Evolutionary conservation across 192 early-diverging fungal species (phyloP).

Genomic region (Gaertneriomyces sp.): DNA sequence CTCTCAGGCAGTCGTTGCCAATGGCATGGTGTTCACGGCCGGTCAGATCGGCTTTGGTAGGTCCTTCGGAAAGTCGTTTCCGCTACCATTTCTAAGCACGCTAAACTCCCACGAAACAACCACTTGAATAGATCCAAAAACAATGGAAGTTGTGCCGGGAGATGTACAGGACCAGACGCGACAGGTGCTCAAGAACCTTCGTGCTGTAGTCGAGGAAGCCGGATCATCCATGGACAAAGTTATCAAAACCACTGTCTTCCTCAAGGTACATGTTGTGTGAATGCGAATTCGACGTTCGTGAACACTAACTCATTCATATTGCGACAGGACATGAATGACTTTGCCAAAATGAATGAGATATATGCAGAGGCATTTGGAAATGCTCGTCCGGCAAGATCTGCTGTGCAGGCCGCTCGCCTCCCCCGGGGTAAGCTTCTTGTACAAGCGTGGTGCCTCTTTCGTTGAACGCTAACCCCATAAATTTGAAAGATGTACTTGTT

Average conservation of each 20-base stretch:
- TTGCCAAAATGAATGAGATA: conserved; percentile 82
- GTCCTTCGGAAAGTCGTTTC: neutral
- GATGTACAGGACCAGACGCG: conserved; percentile 71
- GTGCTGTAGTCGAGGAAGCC: conserved; percentile 77
- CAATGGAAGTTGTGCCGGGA: conserved; percentile 67
- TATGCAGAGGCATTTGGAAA: conserved; percentile 68
- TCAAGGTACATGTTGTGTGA: conserved; percentile 52
- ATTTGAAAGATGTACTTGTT: conserved; percentile 65
- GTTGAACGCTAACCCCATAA: no score
- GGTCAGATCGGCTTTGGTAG: conserved; percentile 34
- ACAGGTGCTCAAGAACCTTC: conserved; percentile 74
- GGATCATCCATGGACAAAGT: conserved; percentile 76
- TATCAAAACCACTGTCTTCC: conserved; percentile 95
- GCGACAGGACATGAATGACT: conserved; percentile 68
- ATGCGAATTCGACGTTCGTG: neutral
- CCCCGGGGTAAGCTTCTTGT: conserved; percentile 46
- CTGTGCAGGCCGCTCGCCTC: conserved; percentile 89
- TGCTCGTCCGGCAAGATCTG: conserved; percentile 48
- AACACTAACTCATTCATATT: neutral
- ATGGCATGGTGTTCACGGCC: conserved; percentile 77
- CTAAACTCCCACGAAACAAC: neutral
- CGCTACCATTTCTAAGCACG: neutral
- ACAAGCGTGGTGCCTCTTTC: no score
- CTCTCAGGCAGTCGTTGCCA: conserved; percentile 72
- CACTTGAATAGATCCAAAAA: conserved; percentile 53